phyloP scores from a whole-genome alignment of 2,329 filamentous ascomycete species.

The Fusarium ambrosium region DNA sequence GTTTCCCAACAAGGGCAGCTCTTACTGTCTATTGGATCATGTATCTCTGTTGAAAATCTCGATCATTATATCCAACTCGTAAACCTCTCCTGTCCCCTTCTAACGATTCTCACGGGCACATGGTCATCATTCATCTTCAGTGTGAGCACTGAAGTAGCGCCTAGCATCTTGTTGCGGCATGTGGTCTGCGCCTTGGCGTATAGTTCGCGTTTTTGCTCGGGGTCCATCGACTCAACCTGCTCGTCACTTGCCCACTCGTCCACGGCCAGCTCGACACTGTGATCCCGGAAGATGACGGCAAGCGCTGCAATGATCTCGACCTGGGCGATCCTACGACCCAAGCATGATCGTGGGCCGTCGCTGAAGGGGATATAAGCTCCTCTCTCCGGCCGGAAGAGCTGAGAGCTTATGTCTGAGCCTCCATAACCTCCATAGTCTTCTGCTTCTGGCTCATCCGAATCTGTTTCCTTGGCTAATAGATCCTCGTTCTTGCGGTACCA shows the following conservation, averaged over 20 bases:
- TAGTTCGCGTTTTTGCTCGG: conserved; percentile 60
- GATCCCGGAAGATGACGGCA: conserved; percentile 67
- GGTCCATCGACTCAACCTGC: conserved; percentile 66
- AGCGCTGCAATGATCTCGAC: conserved; percentile 70
- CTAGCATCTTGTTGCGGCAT: conserved; percentile 64
- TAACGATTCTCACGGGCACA: conserved; percentile 77
- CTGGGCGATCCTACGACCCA: conserved; percentile 71
- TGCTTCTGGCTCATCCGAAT: conserved; percentile 46
- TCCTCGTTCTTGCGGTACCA: conserved; percentile 68
- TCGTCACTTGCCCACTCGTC: conserved; percentile 68
- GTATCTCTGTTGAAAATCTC: not conserved
- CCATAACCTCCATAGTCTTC: conserved; percentile 71
- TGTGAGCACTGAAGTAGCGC: conserved; percentile 75
- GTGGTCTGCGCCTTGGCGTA: conserved; percentile 73
- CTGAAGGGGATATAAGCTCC: conserved; percentile 72
- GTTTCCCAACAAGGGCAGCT: not conserved
- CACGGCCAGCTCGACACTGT: conserved; percentile 79
- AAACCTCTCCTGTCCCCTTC: conserved; percentile 79
- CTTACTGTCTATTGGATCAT: not conserved
- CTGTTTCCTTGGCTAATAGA: conserved; percentile 34
- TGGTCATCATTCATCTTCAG: conserved; percentile 75
- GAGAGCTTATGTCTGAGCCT: conserved; percentile 71
- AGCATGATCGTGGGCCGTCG: conserved; percentile 69
- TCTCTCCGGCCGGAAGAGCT: conserved; percentile 71
- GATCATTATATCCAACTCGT: conserved; percentile 54